Evolutionary conservation across 495 filamentous ascomycete genomes (phyloP), one percentile per base, ranked within the genome.

Genomic region (Xanthoparmelia taractica): DNA sequence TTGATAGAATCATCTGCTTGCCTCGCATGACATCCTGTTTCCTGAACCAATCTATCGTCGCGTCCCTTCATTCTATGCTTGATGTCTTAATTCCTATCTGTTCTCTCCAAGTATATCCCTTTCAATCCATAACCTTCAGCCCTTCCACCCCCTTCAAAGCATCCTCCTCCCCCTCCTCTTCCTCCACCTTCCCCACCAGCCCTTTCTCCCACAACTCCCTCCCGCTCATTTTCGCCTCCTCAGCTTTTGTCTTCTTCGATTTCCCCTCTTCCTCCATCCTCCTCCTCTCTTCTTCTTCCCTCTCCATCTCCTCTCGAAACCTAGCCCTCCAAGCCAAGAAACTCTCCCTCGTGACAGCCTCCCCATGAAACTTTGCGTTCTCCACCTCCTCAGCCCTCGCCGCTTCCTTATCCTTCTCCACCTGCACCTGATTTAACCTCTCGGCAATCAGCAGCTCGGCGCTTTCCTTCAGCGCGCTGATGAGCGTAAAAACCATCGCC

Each of bases 401-500:
- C 8, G 84, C 70, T n/a, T 77, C 82, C 64, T 85, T 80, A 59
- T 96, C 92, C 52, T 80, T 82, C 63, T 69, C 78, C 12, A 77
- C 80, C 67, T 84, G 79, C 13, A 82, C 82, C 12, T 80, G 85
- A 10, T 79, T 82, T 57, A 84, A 80, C 29, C 95, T 85, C 55
- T 90, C 84, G 4, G 73, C 64, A 68, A 96, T 84, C 29, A 99
- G 78, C 60, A 82, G 78, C 76, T 99, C 94, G 8, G 90, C 91
- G 41, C 79, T 78, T 63, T 99, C 94, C 70, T 96, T 97, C 60
- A 99, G 74, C 4, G 89, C 84, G 45, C 86, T 88, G 37, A 92
- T 85, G 23, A 99, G 77, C 0, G 92, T 91, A 75, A 96, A 99
- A 0, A 99, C 80, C 94, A 99, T 99, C n/a, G 91, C 88, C 85